phyloP scores from a whole-genome alignment of 257 asterid genomes.

The Nicotiana knightiana region DNA sequence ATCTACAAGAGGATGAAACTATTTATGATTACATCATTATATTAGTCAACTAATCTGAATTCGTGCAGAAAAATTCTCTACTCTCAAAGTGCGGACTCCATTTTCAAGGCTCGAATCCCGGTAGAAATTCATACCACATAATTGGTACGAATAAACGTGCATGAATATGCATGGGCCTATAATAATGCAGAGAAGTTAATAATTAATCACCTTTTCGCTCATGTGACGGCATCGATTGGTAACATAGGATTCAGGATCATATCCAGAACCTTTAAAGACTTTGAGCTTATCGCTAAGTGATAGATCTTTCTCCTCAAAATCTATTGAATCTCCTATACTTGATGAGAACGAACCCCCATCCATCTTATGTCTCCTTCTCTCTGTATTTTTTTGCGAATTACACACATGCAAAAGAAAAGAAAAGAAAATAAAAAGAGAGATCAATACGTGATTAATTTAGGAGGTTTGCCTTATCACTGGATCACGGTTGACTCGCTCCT shows the following conservation, averaged over 20 bases:
- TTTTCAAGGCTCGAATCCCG: no score
- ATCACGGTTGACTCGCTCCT: neutral
- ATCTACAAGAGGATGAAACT: no score
- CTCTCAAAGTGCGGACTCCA: no score
- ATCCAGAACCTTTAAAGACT: conserved; percentile 53
- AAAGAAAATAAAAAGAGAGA: neutral
- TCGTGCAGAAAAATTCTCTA: no score
- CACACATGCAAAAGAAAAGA: no score
- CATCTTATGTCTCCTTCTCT: conserved; percentile 12
- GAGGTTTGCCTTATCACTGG: neutral
- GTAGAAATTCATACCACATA: no score
- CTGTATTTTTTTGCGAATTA: no score
- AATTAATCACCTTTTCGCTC: conserved; percentile 57
- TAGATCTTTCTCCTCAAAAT: conserved; percentile 56
- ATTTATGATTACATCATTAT: no score
- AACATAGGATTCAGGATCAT: conserved; percentile 58
- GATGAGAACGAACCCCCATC: conserved; percentile 51
- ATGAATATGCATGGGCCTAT: neutral
- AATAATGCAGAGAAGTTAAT: neutral
- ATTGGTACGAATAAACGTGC: no score
- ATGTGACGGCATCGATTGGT: conserved; percentile 50
- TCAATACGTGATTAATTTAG: neutral
- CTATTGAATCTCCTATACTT: conserved; percentile 48
- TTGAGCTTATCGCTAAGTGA: conserved; percentile 72
- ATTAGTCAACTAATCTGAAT: no score